Evolutionary conservation across 768 basidiomycete genomes (phyloP), one percentile per base, ranked within the genome.

Genomic region (Rhizopogon vinicolor): DNA sequence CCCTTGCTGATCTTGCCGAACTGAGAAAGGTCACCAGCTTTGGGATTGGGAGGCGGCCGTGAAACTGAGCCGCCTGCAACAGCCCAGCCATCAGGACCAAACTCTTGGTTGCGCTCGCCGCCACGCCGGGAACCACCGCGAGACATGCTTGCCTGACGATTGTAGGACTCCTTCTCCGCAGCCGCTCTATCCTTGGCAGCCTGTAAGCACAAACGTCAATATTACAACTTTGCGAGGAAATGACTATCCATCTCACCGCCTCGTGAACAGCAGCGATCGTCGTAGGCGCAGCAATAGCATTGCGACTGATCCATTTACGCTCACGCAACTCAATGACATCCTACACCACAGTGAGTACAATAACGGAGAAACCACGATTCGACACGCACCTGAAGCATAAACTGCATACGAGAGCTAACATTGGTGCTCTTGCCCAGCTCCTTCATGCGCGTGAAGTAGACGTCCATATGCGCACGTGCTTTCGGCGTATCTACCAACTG

Each of bases 371-470:
- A 25, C 25, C 25, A 58, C 51, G 13, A 52, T 10, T 18, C n/a
- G 25, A 2, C 40, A 74, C 82, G 54, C 57, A 96, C 95, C 85
- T 92, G 85, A 55, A 99, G 79, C 94, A 98, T 97, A 73, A 90
- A 98, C 54, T 87, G 85, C 82, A 98, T 91, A 63, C 97, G 88
- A 16, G 93, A 81, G 56, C 83, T 85, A 58, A 97, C 84, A 51
- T 87, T 86, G 13, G 62, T 71, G 62, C 84, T 91, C 74, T 86
- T 87, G 41, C 81, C 75, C 58, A 98, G 76, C 68, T 90, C 85
- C 66, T 85, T 83, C 86, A 99, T 93, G 53, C 96, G 83, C 35
- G 80, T 78, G 78, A 98, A 97, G 79, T 97, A 97, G 33, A 95
- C 87, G 62, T 90, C 87, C 84, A 98, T 89, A 64, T 92, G 89